Percentiles rank a stretch among this genome's conserved stretches.
phyloP scores from a whole-genome alignment of 148 eudicot genomes.

The Cornus florida region DNA sequence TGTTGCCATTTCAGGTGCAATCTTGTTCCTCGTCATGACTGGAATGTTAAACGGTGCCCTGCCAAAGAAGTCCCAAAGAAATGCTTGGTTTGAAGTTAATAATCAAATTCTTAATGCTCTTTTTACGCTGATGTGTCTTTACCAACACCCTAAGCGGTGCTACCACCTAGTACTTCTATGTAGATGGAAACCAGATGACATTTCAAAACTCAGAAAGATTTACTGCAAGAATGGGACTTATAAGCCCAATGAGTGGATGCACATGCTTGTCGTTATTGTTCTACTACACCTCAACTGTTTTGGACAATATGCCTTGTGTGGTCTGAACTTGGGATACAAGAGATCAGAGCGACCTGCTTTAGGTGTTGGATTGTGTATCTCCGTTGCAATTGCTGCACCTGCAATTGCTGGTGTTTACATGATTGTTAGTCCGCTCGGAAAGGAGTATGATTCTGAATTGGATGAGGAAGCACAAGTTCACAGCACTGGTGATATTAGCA shows the following conservation, averaged over 20 bases:
- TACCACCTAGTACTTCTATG: conserved; percentile 70
- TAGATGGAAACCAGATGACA: conserved; percentile 79
- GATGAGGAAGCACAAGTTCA: conserved; percentile 75
- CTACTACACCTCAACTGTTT: conserved; percentile 57
- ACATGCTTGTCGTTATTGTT: conserved; percentile 51
- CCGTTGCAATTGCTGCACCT: conserved; percentile 89
- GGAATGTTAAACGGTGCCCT: conserved; percentile 80
- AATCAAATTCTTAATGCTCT: conserved; percentile 94
- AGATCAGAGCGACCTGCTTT: conserved; percentile 73
- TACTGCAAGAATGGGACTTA: conserved; percentile 94
- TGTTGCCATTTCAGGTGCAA: conserved; percentile 90
- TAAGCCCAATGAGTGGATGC: conserved; percentile 93
- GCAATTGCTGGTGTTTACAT: conserved; percentile 84
- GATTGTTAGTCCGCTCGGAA: conserved; percentile 85
- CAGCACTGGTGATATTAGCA: conserved; percentile 22
- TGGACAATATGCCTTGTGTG: conserved; percentile 65
- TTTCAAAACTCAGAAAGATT: conserved; percentile 60
- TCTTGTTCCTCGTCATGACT: conserved; percentile 88
- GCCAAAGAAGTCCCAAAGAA: conserved; percentile 61
- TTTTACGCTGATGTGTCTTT: conserved; percentile 88
- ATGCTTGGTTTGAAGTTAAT: conserved; percentile 94
- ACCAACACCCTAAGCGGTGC: conserved; percentile 83
- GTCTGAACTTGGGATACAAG: conserved; percentile 71
- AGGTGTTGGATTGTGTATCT: conserved; percentile 71
- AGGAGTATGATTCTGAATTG: conserved; percentile 51